Base-by-base conservation (phyloP, 768 basidiomycete genomes). In the Glaciozyma antarctica region DNA sequence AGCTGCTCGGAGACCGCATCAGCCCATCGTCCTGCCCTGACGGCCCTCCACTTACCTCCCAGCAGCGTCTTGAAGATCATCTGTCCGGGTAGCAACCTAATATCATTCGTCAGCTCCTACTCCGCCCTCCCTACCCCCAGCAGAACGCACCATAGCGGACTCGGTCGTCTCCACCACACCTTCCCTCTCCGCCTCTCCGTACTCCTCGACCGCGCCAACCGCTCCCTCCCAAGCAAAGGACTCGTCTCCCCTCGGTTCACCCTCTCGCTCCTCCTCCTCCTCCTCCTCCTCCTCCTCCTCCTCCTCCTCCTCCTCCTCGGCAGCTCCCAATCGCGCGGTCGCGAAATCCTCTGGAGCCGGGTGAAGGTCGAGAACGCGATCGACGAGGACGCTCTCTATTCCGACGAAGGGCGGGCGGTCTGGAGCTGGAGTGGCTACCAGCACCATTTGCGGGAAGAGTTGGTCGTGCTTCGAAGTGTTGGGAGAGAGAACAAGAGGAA, bases 161-260 rank as follows among this genome's bases (percentile, higher is more conserved):
- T 28, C 17, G 9, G 26, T 22, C 34, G 61, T 57, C 58, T 54
- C 52, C 8, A 49, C 32, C n/a, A 59, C 19, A 15, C 57, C 24
- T 13, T 68, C 63, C 19, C 49, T 44, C 32, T 68, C 67, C 19
- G 58, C 16, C 2, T 55, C n/a, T 1, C 57, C 60, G 9, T 60
- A 60, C 0, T 2, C 49, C 10, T 64, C 44, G 21, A 68, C 19
- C 47, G 47, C 19, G 19, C 47, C 47, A 21, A 21, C n/a, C 47
- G 12, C 10, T n/a, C 16, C 47, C 47, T 19, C n/a, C 47, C 47
- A 6, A 48, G 19, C 19, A 48, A n/a, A 48, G 47, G 47, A 21
- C 21, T n/a, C 47, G 21, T 19, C 47, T 48, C 47, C 21, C 21
- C 22, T 45, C n/a, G n/a, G n/a, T n/a, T n/a, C n/a, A n/a, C n/a